Evolutionary conservation across 805 yeast genomes (phyloP), one percentile per base, ranked within the genome.

Genomic region (Lipomyces sp.): DNA sequence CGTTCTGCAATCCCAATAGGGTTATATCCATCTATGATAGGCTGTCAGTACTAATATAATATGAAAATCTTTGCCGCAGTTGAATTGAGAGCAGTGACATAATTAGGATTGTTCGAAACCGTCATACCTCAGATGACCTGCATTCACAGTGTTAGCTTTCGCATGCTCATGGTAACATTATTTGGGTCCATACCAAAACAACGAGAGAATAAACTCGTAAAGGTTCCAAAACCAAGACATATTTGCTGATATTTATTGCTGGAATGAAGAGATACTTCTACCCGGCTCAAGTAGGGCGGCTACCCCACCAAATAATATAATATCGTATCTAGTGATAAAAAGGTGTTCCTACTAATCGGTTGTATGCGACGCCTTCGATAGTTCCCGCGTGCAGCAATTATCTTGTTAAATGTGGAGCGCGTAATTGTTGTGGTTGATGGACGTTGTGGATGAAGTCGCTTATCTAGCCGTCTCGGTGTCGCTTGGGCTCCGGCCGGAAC

Each of bases 1-100:
- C 80, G 69, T 78, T 78, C 63, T 77, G 80, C 8, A 77, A 74
- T 4, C 80, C 80, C 18, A 77, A 66, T 8, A 77, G 64, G 2
- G 80, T 76, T 37, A 77, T 71, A 60, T 78, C 80, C 67, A 78
- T 73, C 77, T 77, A 60, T 11, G 58, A 53, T 24, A 29, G 24
- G 53, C 18, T 30, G 6, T 57, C 18, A 13, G 42, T 24, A 37
- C 30, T 53, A 35, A n/a, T 50, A 18, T 24, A 34, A 18, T 11
- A 37, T 37, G 39, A 3, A 37, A 10, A 37, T 58, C 42, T 3
- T 11, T 6, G 15, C 24, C 1, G 15, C 60, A 39, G 15, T 59
- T 29, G 15, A 42, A 42, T 4, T 42, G 48, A 15, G 24, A n/a
- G 24, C 48, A 15, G 11, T 18, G n/a, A 3, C 3, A 24, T 10